phyloP scores from a whole-genome alignment of 257 asterid genomes.

The Anisodus tanguticus region DNA sequence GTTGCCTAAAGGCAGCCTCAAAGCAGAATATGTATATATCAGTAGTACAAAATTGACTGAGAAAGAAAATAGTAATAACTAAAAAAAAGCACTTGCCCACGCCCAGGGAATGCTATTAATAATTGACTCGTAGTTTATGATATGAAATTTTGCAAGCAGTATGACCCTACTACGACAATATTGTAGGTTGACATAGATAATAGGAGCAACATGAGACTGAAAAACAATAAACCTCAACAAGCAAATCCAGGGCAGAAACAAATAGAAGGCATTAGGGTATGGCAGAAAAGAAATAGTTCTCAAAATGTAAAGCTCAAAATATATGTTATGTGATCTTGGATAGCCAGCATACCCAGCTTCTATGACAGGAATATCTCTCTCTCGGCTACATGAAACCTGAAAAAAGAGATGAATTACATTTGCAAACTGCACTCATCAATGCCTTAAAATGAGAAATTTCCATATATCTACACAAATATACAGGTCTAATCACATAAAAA shows the following conservation, averaged over 20 bases:
- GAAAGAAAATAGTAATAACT: background rate
- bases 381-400: constrained; percentile 44
- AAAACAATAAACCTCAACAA: background rate
- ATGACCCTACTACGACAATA: constrained; percentile 17
- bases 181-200: background rate
- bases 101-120: background rate
- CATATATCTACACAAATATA: background rate
- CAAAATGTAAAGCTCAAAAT: background rate
- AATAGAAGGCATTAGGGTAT: background rate
- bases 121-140: background rate
- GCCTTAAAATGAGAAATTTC: background rate
- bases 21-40: background rate
- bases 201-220: background rate
- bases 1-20: background rate
- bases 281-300: background rate
- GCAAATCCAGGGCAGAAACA: background rate
- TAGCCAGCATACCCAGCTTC: constrained; percentile 47
- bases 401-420: constrained; percentile 16
- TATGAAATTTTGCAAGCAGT: constrained; percentile 16
- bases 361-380: constrained; percentile 36
- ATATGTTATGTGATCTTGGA: background rate
- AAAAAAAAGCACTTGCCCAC: background rate
- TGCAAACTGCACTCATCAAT: background rate
- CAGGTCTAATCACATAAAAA: background rate
- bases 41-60: background rate